Conservation (phyloP, 2,329 filamentous ascomycete genomes). For the Clonostachys solani region DNA sequence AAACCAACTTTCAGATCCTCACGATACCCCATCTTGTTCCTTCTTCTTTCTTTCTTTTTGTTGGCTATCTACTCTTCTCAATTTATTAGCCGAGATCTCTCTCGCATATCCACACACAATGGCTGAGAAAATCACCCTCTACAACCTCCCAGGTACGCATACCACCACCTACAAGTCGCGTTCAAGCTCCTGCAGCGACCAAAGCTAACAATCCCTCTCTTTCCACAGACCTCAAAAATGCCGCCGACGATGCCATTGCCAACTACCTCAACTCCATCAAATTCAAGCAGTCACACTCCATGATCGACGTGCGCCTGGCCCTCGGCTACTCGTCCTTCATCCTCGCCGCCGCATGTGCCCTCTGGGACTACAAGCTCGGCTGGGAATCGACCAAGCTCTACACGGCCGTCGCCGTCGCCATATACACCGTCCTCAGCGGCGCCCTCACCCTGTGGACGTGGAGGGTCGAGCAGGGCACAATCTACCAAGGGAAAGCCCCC, state of each 20-base stretch:
- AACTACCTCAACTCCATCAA: conserved; percentile 88
- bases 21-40: neutral
- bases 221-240: conserved; percentile 83
- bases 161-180: no score
- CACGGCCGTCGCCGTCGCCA: conserved; percentile 72
- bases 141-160: conserved; percentile 58
- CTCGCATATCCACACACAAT: conserved; percentile 17
- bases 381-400: conserved; percentile 83
- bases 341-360: conserved; percentile 80
- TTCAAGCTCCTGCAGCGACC: conserved; percentile 2
- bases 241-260: conserved; percentile 88
- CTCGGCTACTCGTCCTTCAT: conserved; percentile 80
- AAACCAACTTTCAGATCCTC: neutral
- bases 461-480: conserved; percentile 72
- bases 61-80: no score
- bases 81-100: no score
- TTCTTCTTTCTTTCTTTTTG: no score
- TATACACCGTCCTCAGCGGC: conserved; percentile 77
- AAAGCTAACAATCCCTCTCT: neutral
- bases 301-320: conserved; percentile 76
- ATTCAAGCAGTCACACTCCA: conserved; percentile 77
- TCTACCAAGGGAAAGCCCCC: conserved; percentile 71
- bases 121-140: conserved; percentile 52
- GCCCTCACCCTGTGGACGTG: conserved; percentile 81
- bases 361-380: conserved; percentile 85